Evolutionary conservation across 345 rosid species (phyloP), one percentile per base, ranked within the genome.

Genomic region (Euphorbia lathyris): DNA sequence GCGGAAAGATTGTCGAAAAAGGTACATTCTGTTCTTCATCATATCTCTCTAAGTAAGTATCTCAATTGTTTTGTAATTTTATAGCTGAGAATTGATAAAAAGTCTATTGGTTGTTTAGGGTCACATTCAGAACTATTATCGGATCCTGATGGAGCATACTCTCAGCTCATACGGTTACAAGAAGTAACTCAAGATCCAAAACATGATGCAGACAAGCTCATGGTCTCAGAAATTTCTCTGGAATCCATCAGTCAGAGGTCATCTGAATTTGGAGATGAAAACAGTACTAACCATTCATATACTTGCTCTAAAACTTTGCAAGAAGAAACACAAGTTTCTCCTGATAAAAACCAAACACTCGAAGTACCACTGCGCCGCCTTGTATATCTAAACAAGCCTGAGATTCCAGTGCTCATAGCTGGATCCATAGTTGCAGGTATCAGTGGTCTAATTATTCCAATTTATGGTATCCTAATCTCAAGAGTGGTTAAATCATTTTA

Each of bases 71-170:
- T n/a, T n/a, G n/a, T n/a, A n/a, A n/a, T n/a, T n/a, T n/a, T n/a
- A n/a, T n/a, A n/a, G n/a, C n/a, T n/a, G n/a, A n/a, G n/a, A n/a
- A n/a, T n/a, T n/a, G n/a, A n/a, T n/a, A n/a, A n/a, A n/a, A n/a
- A n/a, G n/a, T n/a, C n/a, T n/a, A n/a, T n/a, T 34, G 38, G 38
- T 34, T 34, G n/a, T 34, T 34, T 48, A 48, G 53, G 76, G n/a
- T 82, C 92, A 34, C 98, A 90, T 70, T 79, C 80, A 8, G 88
- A 91, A 72, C 84, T 90, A 47, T 62, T 88, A 22, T 25, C 60
- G 77, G 93, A 93, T 79, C 88, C 94, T 6, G 87, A 84, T 32
- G 94, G 98, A 75, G 93, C 97, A 4, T 93, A 89, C 70, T 82
- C 96, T 68, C 96, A 93, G 75, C 96, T 91, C 27, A 81, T 89